Base-by-base conservation (phyloP, 768 basidiomycete species). In the Hortiboletus flavorubellus region DNA sequence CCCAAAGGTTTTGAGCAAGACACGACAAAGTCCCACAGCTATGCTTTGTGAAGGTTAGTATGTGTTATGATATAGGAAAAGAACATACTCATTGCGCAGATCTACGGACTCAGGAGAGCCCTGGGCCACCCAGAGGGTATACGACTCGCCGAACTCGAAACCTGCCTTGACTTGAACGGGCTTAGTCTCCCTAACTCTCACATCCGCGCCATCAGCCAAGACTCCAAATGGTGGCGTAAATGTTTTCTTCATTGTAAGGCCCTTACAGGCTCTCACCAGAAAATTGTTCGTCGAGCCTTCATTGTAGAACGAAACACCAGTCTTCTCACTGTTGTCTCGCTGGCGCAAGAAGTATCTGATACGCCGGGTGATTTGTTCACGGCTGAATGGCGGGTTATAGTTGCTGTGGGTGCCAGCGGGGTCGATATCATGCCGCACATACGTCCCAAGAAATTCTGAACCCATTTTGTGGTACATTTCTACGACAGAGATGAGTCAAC, bases 391-490 rank as follows among this genome's bases (percentile, higher is more conserved):
- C 23, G n/a, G 40, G 8, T 8, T 1, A 8, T 5, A 1, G 2
- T n/a, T 39, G 18, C 26, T 10, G 8, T 16, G 8, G n/a, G 9
- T n/a, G 5, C 21, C 33, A n/a, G n/a, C 8, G 6, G 23, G 45
- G 12, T 3, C 3, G 33, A 61, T 38, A 8, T 53, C 35, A 31
- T 63, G 31, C 11, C 5, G 48, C 26, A 61, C 56, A 30, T 45
- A 47, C 14, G 23, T 51, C 29, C 61, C 56, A 21, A 61, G 39
- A 45, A 41, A 63, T 23, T 40, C 31, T 5, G 56, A 54, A 18
- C 56, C 61, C 61, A 63, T 51, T 8, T 47, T 43, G 26, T 23
- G 18, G 33, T 61, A 61, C 60, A 61, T 42, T 40, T 53, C 60
- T 61, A 31, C 5, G 14, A 39, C 5, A n/a, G 35, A 10, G 11